Conservation (phyloP, 257 asterid genomes). For the Solanum virginianum region DNA sequence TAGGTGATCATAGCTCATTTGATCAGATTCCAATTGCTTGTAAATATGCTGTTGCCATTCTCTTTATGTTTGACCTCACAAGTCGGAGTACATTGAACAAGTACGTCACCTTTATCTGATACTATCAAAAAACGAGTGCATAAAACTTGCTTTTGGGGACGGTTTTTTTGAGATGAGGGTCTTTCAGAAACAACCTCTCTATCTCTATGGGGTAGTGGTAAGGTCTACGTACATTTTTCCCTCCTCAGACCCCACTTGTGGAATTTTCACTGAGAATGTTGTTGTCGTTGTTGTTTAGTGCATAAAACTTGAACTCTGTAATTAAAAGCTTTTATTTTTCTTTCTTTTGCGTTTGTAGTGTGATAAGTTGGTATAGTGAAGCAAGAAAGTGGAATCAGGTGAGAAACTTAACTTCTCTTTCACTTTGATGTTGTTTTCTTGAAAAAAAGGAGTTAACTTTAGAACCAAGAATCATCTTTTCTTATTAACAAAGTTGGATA, state of each 20-base stretch:
- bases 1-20: constrained; percentile 52
- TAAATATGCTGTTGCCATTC: constrained; percentile 80
- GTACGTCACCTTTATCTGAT: constrained; percentile 12
- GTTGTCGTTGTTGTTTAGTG: too few relatives aligned
- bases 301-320: not conserved
- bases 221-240: too few relatives aligned
- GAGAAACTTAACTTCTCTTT: constrained; percentile 8
- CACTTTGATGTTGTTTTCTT: constrained; percentile 6
- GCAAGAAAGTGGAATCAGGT: constrained; percentile 95
- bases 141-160: not conserved
- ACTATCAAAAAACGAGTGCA: not conserved
- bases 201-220: too few relatives aligned
- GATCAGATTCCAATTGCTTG: constrained; percentile 90
- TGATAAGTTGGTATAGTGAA: constrained; percentile 64
- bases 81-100: constrained; percentile 60
- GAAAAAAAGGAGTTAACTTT: not conserved
- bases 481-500: not conserved
- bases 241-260: too few relatives aligned
- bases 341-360: constrained; percentile 27
- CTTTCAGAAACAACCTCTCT: too few relatives aligned
- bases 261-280: too few relatives aligned
- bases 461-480: not conserved
- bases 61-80: constrained; percentile 90
- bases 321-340: not conserved
- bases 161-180: too few relatives aligned